Conservation (phyloP, 306 rosid genomes). For the Lotus japonicus region DNA sequence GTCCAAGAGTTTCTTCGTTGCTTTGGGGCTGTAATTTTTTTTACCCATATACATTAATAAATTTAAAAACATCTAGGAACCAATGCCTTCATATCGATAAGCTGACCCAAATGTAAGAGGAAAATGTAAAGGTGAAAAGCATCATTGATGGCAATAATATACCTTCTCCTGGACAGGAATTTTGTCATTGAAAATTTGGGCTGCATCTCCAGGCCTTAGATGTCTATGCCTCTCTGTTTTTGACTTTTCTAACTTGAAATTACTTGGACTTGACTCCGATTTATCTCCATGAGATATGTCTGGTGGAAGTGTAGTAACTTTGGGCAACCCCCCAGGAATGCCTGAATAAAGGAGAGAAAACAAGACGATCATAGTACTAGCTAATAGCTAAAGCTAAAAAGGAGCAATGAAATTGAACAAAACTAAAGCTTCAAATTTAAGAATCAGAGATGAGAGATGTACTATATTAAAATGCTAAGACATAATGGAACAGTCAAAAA, state of each 20-base stretch:
- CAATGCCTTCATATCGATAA: background rate
- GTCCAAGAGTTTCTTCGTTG: background rate
- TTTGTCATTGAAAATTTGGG: slow-evolving; percentile 59
- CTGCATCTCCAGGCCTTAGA: slow-evolving; percentile 62
- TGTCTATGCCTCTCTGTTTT: slow-evolving; percentile 65
- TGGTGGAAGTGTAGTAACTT: slow-evolving; percentile 38
- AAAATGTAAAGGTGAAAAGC: background rate
- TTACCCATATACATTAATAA: background rate
- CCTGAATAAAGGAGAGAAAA: slow-evolving; percentile 33
- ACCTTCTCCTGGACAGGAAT: slow-evolving; percentile 70
- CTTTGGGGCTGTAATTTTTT: background rate
- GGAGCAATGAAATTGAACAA: slow-evolving; percentile 11
- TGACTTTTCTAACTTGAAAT: slow-evolving; percentile 57
- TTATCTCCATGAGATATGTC: slow-evolving; percentile 40
- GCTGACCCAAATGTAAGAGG: background rate
- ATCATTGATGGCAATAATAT: slow-evolving; percentile 2
- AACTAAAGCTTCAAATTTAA: slow-evolving; percentile 3
- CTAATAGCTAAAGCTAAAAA: background rate
- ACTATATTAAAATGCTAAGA: slow-evolving; percentile 2
- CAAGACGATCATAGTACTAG: background rate
- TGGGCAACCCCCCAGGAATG: slow-evolving; percentile 37
- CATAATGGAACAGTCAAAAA: background rate
- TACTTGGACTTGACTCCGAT: slow-evolving; percentile 34
- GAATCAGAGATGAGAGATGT: background rate
- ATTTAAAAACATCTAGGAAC: background rate